Conservation (phyloP, 129 eudicot genomes). For the Flaveria ramosissima region DNA sequence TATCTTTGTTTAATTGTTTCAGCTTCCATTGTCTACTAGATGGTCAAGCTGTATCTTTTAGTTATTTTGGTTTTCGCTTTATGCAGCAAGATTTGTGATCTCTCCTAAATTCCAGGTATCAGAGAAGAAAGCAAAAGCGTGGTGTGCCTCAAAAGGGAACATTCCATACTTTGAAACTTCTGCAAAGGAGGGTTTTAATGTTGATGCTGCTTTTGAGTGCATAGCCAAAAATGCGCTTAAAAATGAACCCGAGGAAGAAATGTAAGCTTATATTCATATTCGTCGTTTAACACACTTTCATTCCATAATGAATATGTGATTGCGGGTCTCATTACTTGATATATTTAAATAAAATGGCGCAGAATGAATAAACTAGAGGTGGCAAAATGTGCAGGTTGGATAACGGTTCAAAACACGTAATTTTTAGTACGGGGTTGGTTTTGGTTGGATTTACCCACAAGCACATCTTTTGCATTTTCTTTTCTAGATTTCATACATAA, state of each 20-base stretch:
- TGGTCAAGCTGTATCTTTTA: background rate
- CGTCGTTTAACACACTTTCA: background rate
- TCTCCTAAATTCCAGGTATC: slow-evolving; percentile 40
- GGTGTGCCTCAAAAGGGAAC: slow-evolving; percentile 54
- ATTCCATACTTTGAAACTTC: slow-evolving; percentile 54
- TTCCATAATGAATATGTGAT: background rate
- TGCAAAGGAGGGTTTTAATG: slow-evolving; percentile 50
- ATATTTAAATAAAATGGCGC: background rate
- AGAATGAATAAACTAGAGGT: background rate
- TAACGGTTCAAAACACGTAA: background rate
- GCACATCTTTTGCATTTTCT: background rate
- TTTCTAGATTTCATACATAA: background rate
- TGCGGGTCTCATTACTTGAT: slow-evolving; percentile 10
- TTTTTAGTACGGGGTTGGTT: background rate
- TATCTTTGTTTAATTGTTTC: background rate
- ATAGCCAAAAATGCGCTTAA: slow-evolving; percentile 47
- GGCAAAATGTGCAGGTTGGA: background rate
- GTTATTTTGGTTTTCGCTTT: background rate
- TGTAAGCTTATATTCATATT: slow-evolving; percentile 38
- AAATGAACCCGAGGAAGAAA: slow-evolving; percentile 55
- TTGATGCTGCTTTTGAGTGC: slow-evolving; percentile 50
- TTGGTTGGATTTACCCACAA: background rate
- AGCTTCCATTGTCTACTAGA: background rate
- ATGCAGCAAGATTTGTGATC: slow-evolving; percentile 12
- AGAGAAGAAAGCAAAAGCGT: slow-evolving; percentile 57